A percentile compares a stretch with the other conserved stretches of the same genome.
Evolutionary conservation across 73 alveolate genomes (phyloP).

Genomic region (Paramecium caudatum): DNA sequence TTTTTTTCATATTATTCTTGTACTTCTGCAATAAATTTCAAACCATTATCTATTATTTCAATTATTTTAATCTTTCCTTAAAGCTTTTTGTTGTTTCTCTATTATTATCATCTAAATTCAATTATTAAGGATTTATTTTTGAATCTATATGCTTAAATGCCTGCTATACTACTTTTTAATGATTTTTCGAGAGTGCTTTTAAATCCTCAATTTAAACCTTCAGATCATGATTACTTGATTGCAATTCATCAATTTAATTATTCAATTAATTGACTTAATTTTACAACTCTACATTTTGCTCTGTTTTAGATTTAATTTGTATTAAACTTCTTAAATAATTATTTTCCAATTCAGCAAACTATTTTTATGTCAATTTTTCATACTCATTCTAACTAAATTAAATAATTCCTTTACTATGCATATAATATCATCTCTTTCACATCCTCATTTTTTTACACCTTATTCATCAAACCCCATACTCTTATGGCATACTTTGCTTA

Average conservation of each 20-base stretch:
- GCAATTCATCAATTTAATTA: not conserved
- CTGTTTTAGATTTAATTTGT: not conserved
- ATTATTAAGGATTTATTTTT: slow-evolving; percentile 25
- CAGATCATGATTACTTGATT: not conserved
- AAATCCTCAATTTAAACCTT: not conserved
- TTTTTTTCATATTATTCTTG: not conserved
- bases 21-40: slow-evolving; percentile 25
- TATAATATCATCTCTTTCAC: slow-evolving; percentile 18
- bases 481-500: not conserved
- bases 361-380: not conserved
- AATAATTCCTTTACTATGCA: slow-evolving; percentile 44
- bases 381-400: slow-evolving; percentile 47
- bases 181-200: not conserved
- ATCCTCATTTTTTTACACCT: not conserved
- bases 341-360: slow-evolving; percentile 17
- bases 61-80: slow-evolving; percentile 50
- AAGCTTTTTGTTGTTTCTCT: slow-evolving; percentile 57
- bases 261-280: not conserved
- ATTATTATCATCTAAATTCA: slow-evolving; percentile 20
- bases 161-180: not conserved
- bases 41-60: slow-evolving; percentile 14
- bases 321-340: not conserved
- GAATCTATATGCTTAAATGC: slow-evolving; percentile 22
- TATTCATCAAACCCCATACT: slow-evolving; percentile 31
- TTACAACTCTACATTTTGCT: not conserved